Percentiles rank a stretch among this genome's conserved stretches.
Conservation (phyloP, 495 filamentous ascomycete species). For the Aspergillus nanangensis region DNA sequence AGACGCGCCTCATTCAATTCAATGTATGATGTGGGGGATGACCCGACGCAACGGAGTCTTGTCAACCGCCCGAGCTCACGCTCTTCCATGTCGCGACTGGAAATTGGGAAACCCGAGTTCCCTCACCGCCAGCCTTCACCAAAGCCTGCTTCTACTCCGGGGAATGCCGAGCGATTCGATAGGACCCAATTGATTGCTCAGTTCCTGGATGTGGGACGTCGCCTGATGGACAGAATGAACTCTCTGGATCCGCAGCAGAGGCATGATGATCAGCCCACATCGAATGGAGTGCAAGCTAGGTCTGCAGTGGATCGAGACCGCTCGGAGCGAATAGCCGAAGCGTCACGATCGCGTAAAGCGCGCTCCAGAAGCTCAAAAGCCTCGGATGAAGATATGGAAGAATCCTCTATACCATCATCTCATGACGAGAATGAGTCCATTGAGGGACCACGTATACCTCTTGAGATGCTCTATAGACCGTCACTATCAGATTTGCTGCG, state of each 20-base stretch:
- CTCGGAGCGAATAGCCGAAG: conserved; percentile 26
- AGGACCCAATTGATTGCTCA: conserved; percentile 42
- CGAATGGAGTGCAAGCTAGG: conserved; percentile 25
- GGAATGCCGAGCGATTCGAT: conserved; percentile 29
- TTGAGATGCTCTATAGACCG: conserved; percentile 45
- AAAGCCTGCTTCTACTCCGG: conserved; percentile 12
- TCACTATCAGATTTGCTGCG: conserved; percentile 52
- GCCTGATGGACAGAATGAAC: conserved; percentile 34
- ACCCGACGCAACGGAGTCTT: conserved; percentile 36
- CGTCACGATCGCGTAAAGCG: conserved; percentile 14
- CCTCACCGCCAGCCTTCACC: conserved; percentile 26
- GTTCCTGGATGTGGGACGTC: conserved; percentile 40
- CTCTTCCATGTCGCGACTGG: conserved; percentile 44
- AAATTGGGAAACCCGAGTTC: conserved; percentile 35
- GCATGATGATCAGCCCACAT: conserved; percentile 13
- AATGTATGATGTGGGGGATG: conserved; percentile 50
- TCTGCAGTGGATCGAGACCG: conserved; percentile 36
- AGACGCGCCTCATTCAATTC: conserved; percentile 56
- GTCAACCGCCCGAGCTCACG: conserved; percentile 39
- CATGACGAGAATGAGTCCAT: conserved; percentile 22
- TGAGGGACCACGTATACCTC: conserved; percentile 25
- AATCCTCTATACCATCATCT: conserved; percentile 21
- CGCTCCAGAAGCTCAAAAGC: conserved; percentile 22
- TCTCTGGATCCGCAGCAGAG: conserved; percentile 20
- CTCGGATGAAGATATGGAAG: conserved; percentile 19